These are phyloP conservation scores for Fusarium vanettenii DNA, from an alignment of 2,329 filamentous ascomycete species.

Conservation along the genomic window DNA sequence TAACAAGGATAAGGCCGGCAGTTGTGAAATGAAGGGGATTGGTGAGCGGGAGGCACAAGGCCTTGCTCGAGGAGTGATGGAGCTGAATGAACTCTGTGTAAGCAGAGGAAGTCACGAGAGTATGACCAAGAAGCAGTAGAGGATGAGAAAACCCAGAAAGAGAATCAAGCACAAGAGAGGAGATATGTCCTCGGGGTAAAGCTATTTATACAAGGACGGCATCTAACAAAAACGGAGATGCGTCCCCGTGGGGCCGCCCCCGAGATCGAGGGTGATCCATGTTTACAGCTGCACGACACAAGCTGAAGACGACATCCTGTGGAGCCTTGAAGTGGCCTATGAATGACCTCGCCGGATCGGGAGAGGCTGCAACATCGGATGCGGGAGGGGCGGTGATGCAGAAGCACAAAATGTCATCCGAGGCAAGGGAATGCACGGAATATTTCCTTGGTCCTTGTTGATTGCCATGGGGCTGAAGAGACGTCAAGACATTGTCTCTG, in stretches of 20 bases:
- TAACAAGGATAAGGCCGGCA: conserved; percentile 1
- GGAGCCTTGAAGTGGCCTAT: conserved; percentile 11
- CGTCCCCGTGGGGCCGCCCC: conserved; percentile 17
- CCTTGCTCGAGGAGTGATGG: not conserved
- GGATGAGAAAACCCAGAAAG: not conserved
- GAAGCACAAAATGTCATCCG: not conserved
- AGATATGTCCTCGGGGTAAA: not conserved
- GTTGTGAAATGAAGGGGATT: not conserved
- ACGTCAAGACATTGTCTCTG: not conserved
- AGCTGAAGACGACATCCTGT: conserved; percentile 20
- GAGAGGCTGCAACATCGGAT: conserved; percentile 8
- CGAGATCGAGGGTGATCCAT: conserved; percentile 35
- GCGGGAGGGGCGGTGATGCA: conserved; percentile 6
- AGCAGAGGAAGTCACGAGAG: not conserved
- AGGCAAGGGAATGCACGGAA: not conserved
- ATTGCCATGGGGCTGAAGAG: not conserved
- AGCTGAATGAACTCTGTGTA: not conserved
- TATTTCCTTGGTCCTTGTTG: conserved; percentile 15
- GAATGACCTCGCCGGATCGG: conserved; percentile 5
- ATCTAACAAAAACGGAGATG: conserved; percentile 1
- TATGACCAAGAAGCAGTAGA: not conserved
- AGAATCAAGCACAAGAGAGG: not conserved
- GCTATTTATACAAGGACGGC: conserved; percentile 25
- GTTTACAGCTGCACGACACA: conserved; percentile 24
- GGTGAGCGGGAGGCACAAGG: not conserved